Conservation (phyloP, 352 stramenopile species). For the Globisporangium megalacanthum region DNA sequence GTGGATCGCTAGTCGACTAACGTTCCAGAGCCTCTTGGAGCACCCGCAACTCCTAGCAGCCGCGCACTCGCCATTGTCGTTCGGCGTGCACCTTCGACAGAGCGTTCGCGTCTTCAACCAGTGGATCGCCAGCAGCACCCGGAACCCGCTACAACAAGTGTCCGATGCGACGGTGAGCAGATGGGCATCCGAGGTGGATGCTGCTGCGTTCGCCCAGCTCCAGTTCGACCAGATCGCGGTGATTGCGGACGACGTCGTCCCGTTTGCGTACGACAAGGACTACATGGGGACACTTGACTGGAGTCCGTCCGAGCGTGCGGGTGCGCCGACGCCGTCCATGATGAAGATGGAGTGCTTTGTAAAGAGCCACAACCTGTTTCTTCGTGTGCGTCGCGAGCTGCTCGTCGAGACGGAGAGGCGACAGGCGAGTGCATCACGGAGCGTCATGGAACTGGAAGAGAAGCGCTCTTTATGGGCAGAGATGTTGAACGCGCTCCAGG, state of each 20-base stretch:
- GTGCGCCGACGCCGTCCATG: slow-evolving; percentile 6
- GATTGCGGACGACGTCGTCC: slow-evolving; percentile 17
- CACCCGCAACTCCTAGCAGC: slow-evolving; percentile 39
- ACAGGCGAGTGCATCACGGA: slow-evolving; percentile 13
- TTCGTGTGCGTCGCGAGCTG: slow-evolving; percentile 29
- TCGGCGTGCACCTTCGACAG: slow-evolving; percentile 37
- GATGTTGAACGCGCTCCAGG: slow-evolving; percentile 10
- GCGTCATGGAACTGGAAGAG: slow-evolving; percentile 26
- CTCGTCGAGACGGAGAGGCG: slow-evolving; percentile 22
- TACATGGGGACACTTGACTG: slow-evolving; percentile 29
- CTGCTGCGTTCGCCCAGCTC: slow-evolving; percentile 34
- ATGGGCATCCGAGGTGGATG: slow-evolving; percentile 24
- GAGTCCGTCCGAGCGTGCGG: background rate
- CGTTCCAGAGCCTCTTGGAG: slow-evolving; percentile 56
- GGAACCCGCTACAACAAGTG: slow-evolving; percentile 38
- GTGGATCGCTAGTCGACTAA: slow-evolving; percentile 44
- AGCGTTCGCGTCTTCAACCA: slow-evolving; percentile 48
- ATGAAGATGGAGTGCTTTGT: slow-evolving; percentile 39
- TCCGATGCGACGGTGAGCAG: slow-evolving; percentile 20
- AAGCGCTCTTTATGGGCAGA: slow-evolving; percentile 14
- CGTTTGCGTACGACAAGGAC: slow-evolving; percentile 28
- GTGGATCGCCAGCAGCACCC: slow-evolving; percentile 39
- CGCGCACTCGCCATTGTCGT: slow-evolving; percentile 30
- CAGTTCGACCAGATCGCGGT: slow-evolving; percentile 57
- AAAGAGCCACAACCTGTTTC: slow-evolving; percentile 33